Percentiles rank a stretch among this genome's conserved stretches.
phyloP scores from a whole-genome alignment of 495 filamentous ascomycete species.

The Barbatosphaeria neglecta region DNA sequence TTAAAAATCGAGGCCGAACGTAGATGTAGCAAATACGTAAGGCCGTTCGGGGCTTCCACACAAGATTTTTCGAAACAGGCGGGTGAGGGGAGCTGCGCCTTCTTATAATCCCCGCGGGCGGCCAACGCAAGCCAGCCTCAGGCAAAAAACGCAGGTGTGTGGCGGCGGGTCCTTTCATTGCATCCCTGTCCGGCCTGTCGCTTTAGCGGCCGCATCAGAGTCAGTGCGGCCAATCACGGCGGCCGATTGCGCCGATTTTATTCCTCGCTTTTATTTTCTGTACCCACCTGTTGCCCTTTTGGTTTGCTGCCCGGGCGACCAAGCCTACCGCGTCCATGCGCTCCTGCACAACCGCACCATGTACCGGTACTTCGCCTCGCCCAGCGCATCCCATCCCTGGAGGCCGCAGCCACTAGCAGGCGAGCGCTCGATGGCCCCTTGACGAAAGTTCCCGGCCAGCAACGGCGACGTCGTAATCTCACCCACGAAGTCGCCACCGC shows the following conservation, averaged over 20 bases:
- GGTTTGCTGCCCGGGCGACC: constrained; percentile 9
- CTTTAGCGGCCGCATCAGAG: constrained; percentile 10
- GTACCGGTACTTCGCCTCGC: constrained; percentile 17
- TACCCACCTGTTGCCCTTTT: constrained; percentile 4
- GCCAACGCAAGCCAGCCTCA: constrained; percentile 11
- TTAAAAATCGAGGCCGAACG: constrained; percentile 25
- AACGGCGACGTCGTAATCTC: neutral
- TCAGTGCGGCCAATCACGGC: constrained; percentile 13
- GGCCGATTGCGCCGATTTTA: constrained; percentile 8
- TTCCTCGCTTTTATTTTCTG: constrained; percentile 7
- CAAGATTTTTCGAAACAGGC: constrained; percentile 28
- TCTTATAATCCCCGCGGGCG: constrained; percentile 35
- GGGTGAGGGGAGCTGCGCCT: constrained; percentile 31
- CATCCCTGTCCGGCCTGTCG: constrained; percentile 1
- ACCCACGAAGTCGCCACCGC: neutral
- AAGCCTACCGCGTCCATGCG: constrained; percentile 6
- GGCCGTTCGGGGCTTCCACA: constrained; percentile 39
- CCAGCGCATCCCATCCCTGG: neutral
- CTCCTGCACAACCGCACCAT: constrained; percentile 2
- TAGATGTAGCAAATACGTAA: constrained; percentile 24
- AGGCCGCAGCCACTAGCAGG: neutral
- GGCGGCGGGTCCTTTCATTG: constrained; percentile 13
- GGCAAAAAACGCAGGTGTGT: constrained; percentile 19
- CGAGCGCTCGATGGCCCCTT: neutral
- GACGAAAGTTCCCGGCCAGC: neutral